These are phyloP conservation scores for Isatis lusitanica DNA, from an alignment of 441 rosid species.

Conservation along the genomic window DNA sequence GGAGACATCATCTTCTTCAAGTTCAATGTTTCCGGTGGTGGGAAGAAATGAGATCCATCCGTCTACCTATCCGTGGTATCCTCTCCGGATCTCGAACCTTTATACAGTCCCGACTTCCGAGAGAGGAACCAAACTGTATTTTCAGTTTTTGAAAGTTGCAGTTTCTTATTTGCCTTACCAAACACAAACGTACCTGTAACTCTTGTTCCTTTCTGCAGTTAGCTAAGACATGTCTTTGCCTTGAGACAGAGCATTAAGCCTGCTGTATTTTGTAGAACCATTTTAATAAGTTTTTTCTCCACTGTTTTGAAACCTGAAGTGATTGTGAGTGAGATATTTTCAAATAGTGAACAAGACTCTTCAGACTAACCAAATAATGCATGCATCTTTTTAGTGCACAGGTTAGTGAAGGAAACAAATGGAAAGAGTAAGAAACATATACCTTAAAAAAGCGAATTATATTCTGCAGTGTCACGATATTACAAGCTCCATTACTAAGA, in stretches of 20 bases:
- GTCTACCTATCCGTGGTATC: conserved; percentile 10
- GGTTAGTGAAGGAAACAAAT: neutral
- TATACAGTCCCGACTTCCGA: conserved; percentile 15
- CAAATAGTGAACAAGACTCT: neutral
- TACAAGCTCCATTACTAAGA: conserved; percentile 18
- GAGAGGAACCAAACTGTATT: conserved; percentile 28
- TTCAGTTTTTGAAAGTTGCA: conserved; percentile 21
- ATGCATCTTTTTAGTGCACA: neutral
- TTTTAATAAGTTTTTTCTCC: conserved; percentile 18
- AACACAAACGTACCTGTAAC: conserved; percentile 26
- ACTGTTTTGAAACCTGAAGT: neutral
- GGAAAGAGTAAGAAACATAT: neutral
- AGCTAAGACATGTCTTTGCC: conserved; percentile 28
- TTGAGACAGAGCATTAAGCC: conserved; percentile 19
- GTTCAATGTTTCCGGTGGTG: conserved; percentile 95
- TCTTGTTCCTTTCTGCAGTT: conserved; percentile 11
- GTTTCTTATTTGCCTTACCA: conserved; percentile 8
- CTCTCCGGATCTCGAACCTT: conserved; percentile 23
- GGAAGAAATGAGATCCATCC: conserved; percentile 70
- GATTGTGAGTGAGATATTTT: neutral
- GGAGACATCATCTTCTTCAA: conserved; percentile 94
- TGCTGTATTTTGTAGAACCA: conserved; percentile 8
- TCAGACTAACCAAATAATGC: neutral
- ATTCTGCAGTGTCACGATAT: conserved; percentile 14
- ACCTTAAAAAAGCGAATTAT: conserved; percentile 1